Evolutionary conservation across 495 filamentous ascomycete species (phyloP), one percentile per base, ranked within the genome.

Genomic region (Wilcoxina mikolae): DNA sequence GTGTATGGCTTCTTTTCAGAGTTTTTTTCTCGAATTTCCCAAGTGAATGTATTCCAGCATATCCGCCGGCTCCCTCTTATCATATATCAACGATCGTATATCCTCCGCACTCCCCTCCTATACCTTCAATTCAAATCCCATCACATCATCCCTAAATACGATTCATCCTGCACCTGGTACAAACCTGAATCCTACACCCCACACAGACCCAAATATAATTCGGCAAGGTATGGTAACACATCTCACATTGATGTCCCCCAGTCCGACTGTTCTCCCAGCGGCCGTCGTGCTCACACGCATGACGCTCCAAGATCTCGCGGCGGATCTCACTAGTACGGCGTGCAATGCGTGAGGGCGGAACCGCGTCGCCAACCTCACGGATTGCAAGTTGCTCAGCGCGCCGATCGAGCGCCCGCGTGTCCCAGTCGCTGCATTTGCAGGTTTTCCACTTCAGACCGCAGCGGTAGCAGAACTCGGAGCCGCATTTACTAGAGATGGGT

Each of bases 351-450:
- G n/a, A 3, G 22, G 50, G n/a, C n/a, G n/a, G 12, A 3, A 27
- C 47, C 4, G 50, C 51, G 24, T 38, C 33, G 7, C 50, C 45
- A 12, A 51, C 33, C 15, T 57, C 60, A 11, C 61, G 39, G 26
- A 65, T 58, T 17, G 58, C 62, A 4, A 64, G 43, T 25, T 64
- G 61, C 48, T 65, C 61, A 29, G 62, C 61, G 23, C 57, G 57
- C 17, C 58, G 51, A 2, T 24, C 26, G 3, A 65, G 43, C 12
- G 24, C 57, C 12, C 5, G 49, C 10, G 9, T 27, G 9, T 65
- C 61, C 61, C 61, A 65, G 43, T 65, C 62, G 25, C 42, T 2
- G 9, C 62, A 65, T 29, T 26, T 1, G 27, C 62, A 65, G 2
- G 28, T 53, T 33, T 65, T 65, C 62, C 62, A 65, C 25, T 43